phyloP scores from a whole-genome alignment of 768 basidiomycete genomes.

The Steccherinum ochraceum region DNA sequence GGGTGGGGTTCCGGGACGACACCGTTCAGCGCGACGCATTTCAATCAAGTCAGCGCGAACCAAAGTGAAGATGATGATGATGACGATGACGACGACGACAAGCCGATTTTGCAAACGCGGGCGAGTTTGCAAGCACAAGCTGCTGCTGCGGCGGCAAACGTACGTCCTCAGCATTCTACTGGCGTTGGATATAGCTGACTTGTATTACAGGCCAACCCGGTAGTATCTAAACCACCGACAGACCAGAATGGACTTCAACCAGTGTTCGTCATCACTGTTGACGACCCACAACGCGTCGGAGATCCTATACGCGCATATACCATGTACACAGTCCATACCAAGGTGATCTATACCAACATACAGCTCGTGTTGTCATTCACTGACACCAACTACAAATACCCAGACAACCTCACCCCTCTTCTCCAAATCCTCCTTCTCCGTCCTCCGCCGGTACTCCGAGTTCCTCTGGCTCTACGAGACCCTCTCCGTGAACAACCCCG shows the following conservation, averaged over 20 bases:
- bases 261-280: constrained; percentile 83
- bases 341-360: no score
- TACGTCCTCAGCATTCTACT: no score
- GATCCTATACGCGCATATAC: constrained; percentile 91
- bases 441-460: constrained; percentile 94
- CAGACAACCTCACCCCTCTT: constrained; percentile 84
- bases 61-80: constrained; percentile 21
- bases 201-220: neutral
- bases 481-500: constrained; percentile 85
- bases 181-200: no score
- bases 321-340: constrained; percentile 94
- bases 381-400: neutral
- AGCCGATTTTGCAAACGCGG: constrained; percentile 20
- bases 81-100: constrained; percentile 28
- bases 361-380: constrained; percentile 10
- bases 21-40: constrained; percentile 13
- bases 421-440: constrained; percentile 82
- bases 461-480: constrained; percentile 96
- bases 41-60: constrained; percentile 18
- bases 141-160: neutral
- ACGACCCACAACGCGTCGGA: constrained; percentile 96
- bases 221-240: constrained; percentile 14
- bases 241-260: constrained; percentile 51
- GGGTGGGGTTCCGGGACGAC: constrained; percentile 40
- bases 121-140: constrained; percentile 10